A percentile compares a stretch with the other conserved stretches of the same genome.
Conservation (phyloP, 225 moss, liverwort and hornwort genomes). For the Straminergon stramineum region DNA sequence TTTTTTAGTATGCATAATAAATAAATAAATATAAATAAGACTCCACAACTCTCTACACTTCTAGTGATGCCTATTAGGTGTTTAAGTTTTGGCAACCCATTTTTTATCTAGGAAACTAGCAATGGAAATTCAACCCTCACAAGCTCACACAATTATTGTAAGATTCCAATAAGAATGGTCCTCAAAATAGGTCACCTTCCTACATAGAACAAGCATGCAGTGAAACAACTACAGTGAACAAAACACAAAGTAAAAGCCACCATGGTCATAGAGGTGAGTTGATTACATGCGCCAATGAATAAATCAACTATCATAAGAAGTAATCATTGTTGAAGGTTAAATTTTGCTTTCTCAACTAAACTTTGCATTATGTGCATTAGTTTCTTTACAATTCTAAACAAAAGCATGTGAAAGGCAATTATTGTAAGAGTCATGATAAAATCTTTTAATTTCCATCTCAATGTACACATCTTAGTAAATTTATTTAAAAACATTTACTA, state of each 20-base stretch:
- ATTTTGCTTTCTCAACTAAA: too few relatives aligned
- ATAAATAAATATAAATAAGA: too few relatives aligned
- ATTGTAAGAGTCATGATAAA: not conserved
- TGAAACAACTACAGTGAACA: not conserved
- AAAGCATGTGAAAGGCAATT: too few relatives aligned
- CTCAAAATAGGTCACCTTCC: rapidly evolving
- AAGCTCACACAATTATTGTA: rapidly evolving
- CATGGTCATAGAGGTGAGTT: too few relatives aligned
- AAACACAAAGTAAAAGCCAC: too few relatives aligned
- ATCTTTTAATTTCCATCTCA: not conserved
- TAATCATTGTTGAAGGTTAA: not conserved
- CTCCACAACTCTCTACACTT: too few relatives aligned
- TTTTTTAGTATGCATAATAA: too few relatives aligned
- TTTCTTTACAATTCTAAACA: too few relatives aligned
- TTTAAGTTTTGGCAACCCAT: too few relatives aligned
- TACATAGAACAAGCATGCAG: rapidly evolving
- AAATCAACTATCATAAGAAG: not conserved
- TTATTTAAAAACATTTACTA: not conserved
- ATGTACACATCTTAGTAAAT: rapidly evolving
- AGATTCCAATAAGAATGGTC: rapidly evolving
- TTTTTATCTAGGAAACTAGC: rapidly evolving
- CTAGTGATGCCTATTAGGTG: too few relatives aligned
- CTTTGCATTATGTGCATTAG: too few relatives aligned
- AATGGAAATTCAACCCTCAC: rapidly evolving
- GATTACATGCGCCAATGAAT: too few relatives aligned